Evolutionary conservation across 352 stramenopile species (phyloP), one percentile per base, ranked within the genome.

Genomic region (Aphanomyces invadans): DNA sequence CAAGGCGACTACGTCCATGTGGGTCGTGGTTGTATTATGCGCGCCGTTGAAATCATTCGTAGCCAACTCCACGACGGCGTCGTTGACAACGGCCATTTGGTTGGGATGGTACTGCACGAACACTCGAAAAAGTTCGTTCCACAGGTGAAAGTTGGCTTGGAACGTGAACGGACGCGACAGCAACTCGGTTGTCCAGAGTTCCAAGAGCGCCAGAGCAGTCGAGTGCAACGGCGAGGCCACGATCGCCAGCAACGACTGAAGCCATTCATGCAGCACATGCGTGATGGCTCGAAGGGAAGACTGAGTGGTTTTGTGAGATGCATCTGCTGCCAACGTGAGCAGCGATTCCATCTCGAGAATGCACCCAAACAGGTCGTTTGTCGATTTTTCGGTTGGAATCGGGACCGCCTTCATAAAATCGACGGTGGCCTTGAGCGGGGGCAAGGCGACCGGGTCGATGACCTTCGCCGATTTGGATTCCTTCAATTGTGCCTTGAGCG

Each of bases 341-440:
- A 57, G 1, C 17, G 49, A 7, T 32, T 67, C 60, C 0, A 67
- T 21, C 9, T 38, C 9, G 9, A 67, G 60, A 39, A 67, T 56
- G 28, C 19, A 29, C 5, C 9, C 19, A 19, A 67, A 19, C 5
- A 67, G 32, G 7, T 12, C 19, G 12, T 15, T n/a, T n/a, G n/a
- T n/a, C n/a, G n/a, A n/a, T n/a, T n/a, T 9, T 23, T 56, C 7
- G 32, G 29, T 56, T 12, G 60, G 60, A 0, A 67, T 42, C 17
- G 60, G 60, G 0, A 67, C 49, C 12, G 60, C 21, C 2, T 26
- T 25, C 26, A 67, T 23, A 28, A 67, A 67, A 15, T 26, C 46
- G 4, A 67, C 17, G 3, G 49, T 26, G 19, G 36, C 60, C 0
- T 42, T 3, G 4, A 67, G 31, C 7, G 21, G 31, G 0, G 0